Evolutionary conservation across 192 early-diverging fungal genomes (phyloP).

Genomic region (Phycomyces nitens): DNA sequence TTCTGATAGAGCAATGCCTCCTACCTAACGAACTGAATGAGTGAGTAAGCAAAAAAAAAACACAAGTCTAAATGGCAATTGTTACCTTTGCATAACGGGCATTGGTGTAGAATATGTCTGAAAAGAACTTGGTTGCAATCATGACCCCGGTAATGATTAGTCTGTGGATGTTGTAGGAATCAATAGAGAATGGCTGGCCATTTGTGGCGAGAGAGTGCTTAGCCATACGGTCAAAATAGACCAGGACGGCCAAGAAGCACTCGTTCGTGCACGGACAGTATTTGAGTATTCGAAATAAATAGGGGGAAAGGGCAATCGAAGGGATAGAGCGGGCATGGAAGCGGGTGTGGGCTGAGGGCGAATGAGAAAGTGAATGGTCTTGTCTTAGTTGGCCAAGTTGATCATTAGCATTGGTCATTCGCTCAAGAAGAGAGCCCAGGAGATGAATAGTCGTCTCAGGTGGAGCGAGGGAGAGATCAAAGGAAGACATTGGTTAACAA

Average conservation of each 20-base stretch:
- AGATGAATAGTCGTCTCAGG: constrained; percentile 51
- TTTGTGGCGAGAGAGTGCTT: constrained; percentile 38
- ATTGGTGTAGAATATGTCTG: constrained; percentile 91
- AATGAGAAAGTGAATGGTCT: constrained; percentile 6
- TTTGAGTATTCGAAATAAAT: constrained; percentile 80
- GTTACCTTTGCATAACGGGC: constrained; percentile 75
- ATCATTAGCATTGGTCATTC: constrained; percentile 52
- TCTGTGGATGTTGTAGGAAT: constrained; percentile 89
- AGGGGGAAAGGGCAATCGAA: constrained; percentile 78
- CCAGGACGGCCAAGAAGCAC: constrained; percentile 78
- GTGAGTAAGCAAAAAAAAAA: background rate
- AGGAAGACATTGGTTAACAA: constrained; percentile 1
- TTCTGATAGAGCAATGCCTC: constrained; percentile 80
- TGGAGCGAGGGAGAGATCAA: constrained; percentile 52
- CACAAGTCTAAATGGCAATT: background rate
- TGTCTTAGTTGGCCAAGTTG: constrained; percentile 31
- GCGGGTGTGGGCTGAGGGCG: constrained; percentile 57
- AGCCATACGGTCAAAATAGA: constrained; percentile 85
- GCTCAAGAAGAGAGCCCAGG: constrained; percentile 50
- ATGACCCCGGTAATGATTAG: constrained; percentile 83
- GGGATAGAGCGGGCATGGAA: constrained; percentile 90
- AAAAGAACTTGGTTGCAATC: constrained; percentile 87
- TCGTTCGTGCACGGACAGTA: constrained; percentile 91
- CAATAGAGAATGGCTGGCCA: constrained; percentile 62
- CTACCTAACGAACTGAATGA: constrained; percentile 43